phyloP scores from a whole-genome alignment of 768 basidiomycete genomes.

The Naganishia vishniacii region DNA sequence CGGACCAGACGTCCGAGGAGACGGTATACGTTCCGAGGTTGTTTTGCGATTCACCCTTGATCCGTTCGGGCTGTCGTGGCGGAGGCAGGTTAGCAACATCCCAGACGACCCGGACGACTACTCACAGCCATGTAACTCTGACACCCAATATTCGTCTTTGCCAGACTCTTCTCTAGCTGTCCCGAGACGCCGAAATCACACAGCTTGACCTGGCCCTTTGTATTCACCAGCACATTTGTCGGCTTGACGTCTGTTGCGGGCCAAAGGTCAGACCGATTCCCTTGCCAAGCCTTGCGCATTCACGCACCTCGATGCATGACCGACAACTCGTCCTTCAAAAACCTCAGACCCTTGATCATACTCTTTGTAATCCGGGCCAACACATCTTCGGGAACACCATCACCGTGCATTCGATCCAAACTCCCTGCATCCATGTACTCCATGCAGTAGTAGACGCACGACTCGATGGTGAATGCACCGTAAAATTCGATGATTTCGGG shows the following conservation, averaged over 20 bases:
- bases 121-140: slow-evolving; percentile 97
- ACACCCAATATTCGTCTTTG: slow-evolving; percentile 97
- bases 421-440: slow-evolving; percentile 99
- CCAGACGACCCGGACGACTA: slow-evolving; percentile 27
- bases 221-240: slow-evolving; percentile 86
- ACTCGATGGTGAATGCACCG: slow-evolving; percentile 98
- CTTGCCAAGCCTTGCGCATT: slow-evolving; percentile 78
- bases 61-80: slow-evolving; percentile 73
- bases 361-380: slow-evolving; percentile 71
- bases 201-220: slow-evolving; percentile 81
- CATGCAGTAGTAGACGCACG: slow-evolving; percentile 99
- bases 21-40: slow-evolving; percentile 86
- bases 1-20: slow-evolving; percentile 91
- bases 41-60: slow-evolving; percentile 85
- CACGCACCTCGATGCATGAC: slow-evolving; percentile 73
- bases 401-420: slow-evolving; percentile 69
- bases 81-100: slow-evolving; percentile 6
- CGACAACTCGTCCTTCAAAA: slow-evolving; percentile 89
- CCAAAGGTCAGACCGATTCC: background rate
- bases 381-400: slow-evolving; percentile 68
- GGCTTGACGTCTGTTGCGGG: slow-evolving; percentile 73
- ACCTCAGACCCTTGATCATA: slow-evolving; percentile 85
- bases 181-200: slow-evolving; percentile 99
- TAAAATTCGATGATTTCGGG: slow-evolving; percentile 97
- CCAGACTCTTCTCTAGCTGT: slow-evolving; percentile 89